A percentile compares a stretch with the other conserved stretches of the same genome.
Evolutionary conservation across 2,329 filamentous ascomycete genomes (phyloP).

Genomic region (Aspergillus awamori): DNA sequence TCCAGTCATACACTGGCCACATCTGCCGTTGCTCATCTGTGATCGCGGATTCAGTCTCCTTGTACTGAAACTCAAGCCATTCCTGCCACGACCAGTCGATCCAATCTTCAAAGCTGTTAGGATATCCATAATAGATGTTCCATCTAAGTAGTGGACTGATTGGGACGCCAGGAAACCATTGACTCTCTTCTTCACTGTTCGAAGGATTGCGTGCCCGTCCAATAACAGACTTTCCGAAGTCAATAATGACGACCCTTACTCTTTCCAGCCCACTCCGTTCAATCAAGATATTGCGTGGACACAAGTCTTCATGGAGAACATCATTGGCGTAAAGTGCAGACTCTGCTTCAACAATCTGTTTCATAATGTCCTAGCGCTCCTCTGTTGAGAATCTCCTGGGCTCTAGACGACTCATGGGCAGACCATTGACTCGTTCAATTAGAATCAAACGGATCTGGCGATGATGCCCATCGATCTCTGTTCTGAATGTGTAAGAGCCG

Average conservation of each 20-base stretch:
- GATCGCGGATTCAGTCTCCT: background rate
- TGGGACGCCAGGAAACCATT: background rate
- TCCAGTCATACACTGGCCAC: slow-evolving; percentile 2
- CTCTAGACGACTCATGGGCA: background rate
- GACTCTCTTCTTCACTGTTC: background rate
- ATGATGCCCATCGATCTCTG: background rate
- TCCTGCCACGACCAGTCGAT: slow-evolving; percentile 5
- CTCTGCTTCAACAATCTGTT: background rate
- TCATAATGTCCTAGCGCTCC: background rate
- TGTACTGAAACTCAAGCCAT: slow-evolving; percentile 8
- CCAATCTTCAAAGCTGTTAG: background rate
- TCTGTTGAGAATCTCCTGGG: background rate
- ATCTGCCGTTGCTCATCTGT: background rate
- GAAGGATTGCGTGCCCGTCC: background rate
- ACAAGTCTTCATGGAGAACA: background rate
- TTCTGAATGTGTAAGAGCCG: background rate
- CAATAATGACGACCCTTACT: background rate
- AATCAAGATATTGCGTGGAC: background rate
- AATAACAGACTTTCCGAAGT: background rate
- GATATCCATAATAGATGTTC: background rate
- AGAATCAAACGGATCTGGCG: background rate
- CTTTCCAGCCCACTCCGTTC: background rate
- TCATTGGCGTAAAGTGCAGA: background rate
- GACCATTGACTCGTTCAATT: background rate
- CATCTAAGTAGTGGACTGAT: slow-evolving; percentile 6